A percentile compares a stretch with the other conserved stretches of the same genome.
Evolutionary conservation across 2,329 filamentous ascomycete species (phyloP).

Genomic region (Aspergillus fumigatiaffinis): DNA sequence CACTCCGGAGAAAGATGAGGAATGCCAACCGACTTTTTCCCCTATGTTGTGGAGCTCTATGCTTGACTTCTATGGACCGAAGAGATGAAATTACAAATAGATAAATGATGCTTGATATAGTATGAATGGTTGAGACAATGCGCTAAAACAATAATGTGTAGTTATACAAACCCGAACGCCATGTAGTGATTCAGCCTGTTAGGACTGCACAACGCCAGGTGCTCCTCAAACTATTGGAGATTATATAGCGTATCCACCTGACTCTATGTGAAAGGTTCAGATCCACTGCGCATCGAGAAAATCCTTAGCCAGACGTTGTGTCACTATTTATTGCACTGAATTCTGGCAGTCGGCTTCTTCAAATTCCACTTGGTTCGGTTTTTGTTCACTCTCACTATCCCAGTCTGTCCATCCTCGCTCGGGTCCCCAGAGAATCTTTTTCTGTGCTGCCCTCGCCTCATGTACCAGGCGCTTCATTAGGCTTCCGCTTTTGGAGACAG

Average conservation of each 20-base stretch:
- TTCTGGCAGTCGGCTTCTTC: background rate
- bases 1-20: conserved; percentile 9
- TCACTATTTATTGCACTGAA: conserved; percentile 1
- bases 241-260: too few species aligned
- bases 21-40: background rate
- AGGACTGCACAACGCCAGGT: too few species aligned
- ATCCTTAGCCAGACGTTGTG: background rate
- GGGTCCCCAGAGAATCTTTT: conserved; percentile 39
- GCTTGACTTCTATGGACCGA: background rate
- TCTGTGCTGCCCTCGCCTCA: conserved; percentile 31
- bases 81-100: background rate
- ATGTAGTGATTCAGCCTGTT: too few species aligned
- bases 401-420: conserved; percentile 36
- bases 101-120: conserved; percentile 1
- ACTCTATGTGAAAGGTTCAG: too few species aligned
- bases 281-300: background rate
- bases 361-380: conserved; percentile 6
- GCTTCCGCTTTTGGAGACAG: conserved; percentile 48
- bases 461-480: conserved; percentile 47
- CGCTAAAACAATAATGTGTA: background rate
- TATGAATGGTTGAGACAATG: background rate
- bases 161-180: too few species aligned
- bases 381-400: conserved; percentile 20
- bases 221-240: too few species aligned
- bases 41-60: background rate